phyloP scores from a whole-genome alignment of 1,139 yeast genomes.

The Hansenula lynferdii region DNA sequence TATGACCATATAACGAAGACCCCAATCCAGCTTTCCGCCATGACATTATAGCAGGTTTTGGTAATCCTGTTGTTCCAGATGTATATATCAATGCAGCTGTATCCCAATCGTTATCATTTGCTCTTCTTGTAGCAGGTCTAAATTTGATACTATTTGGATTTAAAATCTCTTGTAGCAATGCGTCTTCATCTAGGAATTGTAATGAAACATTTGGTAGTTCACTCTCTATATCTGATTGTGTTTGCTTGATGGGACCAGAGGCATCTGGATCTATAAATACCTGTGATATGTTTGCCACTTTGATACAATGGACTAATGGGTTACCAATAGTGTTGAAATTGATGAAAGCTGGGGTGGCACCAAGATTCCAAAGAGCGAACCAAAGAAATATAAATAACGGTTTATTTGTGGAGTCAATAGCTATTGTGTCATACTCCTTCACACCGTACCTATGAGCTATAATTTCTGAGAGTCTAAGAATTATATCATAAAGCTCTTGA shows the following conservation, averaged over 20 bases:
- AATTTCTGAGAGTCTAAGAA: constrained; percentile 61
- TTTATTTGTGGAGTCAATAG: constrained; percentile 74
- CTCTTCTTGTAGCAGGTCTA: constrained; percentile 55
- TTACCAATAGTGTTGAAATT: constrained; percentile 75
- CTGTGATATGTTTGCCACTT: constrained; percentile 58
- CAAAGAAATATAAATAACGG: constrained; percentile 77
- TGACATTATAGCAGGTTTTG: constrained; percentile 91
- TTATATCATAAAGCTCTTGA: constrained; percentile 57
- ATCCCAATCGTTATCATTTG: constrained; percentile 49
- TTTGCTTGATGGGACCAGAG: constrained; percentile 46
- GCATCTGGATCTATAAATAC: constrained; percentile 77
- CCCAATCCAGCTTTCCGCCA: constrained; percentile 83
- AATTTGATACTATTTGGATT: constrained; percentile 46
- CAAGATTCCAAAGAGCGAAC: constrained; percentile 88
- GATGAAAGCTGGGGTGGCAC: constrained; percentile 84
- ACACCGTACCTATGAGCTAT: constrained; percentile 62
- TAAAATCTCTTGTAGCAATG: constrained; percentile 35
- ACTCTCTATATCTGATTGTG: constrained; percentile 42
- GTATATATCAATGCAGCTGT: constrained; percentile 80
- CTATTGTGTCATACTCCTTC: constrained; percentile 64
- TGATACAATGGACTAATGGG: constrained; percentile 77
- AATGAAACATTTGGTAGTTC: constrained; percentile 36
- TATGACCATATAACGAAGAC: constrained; percentile 61
- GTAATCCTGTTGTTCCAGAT: constrained; percentile 93
- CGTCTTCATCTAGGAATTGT: constrained; percentile 53